Evolutionary conservation across 345 rosid species (phyloP), one percentile per base, ranked within the genome.

Genomic region (Nephelium lappaceum): DNA sequence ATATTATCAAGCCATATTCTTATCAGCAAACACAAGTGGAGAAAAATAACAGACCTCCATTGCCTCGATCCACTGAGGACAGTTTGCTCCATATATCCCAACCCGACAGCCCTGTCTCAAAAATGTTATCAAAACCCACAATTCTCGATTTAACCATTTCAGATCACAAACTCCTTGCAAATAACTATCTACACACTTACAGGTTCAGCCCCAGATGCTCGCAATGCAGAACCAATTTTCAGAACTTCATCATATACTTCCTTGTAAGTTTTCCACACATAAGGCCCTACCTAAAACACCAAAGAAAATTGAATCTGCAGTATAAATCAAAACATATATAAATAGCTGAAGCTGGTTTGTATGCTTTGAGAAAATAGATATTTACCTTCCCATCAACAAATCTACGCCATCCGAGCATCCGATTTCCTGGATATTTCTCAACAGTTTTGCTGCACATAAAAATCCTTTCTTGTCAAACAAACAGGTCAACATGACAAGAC

Each of bases 21-120:
- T 9, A 45, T 21, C 23, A 5, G 68, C 67, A 39, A 51, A 53
- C 2, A 45, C 42, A 24, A 71, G 12, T 25, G 24, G 11, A 39
- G 49, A 42, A 67, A 76, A 72, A 41, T 16, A 78, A 53, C 45
- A 78, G 69, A 93, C 99, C 97, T 96, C 97, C 99, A 96, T 96
- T 27, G 98, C 97, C 76, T 86, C 85, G 86, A 91, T 86, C 99
- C 99, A 96, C 63, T 96, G 91, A 6, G 98, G 99, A 80, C 99
- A 93, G 83, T 96, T 96, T 39, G 91, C 85, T 83, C 99, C 99
- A 69, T 92, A 96, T 42, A 96, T 88, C 51, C 99, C 99, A 79
- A 96, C 81, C 45, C 93, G 92, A 72, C 84, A 82, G 12, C 97
- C 99, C 99, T 96, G 81, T 73, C 62, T 77, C 24, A 70, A 31